Percentiles rank a stretch among this genome's conserved stretches.
Evolutionary conservation across 2,329 filamentous ascomycete genomes (phyloP).

Genomic region (Calonectria pauciramosa): DNA sequence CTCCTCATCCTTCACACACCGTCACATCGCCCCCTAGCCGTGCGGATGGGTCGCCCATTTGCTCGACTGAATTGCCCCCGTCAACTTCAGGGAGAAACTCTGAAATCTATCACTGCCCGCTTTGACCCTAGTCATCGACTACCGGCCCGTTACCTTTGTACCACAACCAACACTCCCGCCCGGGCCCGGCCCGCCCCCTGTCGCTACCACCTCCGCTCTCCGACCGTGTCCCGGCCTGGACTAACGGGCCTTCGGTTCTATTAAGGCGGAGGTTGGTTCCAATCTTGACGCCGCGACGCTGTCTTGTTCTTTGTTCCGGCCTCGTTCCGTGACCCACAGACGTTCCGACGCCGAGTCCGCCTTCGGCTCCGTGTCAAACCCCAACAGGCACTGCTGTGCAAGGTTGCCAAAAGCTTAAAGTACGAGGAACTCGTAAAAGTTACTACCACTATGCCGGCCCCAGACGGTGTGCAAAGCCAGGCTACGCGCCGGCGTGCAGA

Average conservation of each 20-base stretch:
- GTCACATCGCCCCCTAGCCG: constrained; percentile 5
- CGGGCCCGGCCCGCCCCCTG: constrained; percentile 26
- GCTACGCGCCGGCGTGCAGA: constrained; percentile 39
- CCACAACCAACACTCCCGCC: constrained; percentile 14
- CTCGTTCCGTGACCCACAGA: constrained; percentile 4
- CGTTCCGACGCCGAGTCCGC: background rate
- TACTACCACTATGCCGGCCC: constrained; percentile 33
- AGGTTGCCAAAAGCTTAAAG: background rate
- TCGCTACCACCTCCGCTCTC: constrained; percentile 27
- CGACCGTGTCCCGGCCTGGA: constrained; percentile 20
- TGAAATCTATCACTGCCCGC: constrained; percentile 11
- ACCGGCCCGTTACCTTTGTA: constrained; percentile 15
- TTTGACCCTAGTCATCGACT: constrained; percentile 20
- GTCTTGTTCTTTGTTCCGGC: constrained; percentile 4
- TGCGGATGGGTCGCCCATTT: constrained; percentile 18
- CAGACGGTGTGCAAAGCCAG: constrained; percentile 37
- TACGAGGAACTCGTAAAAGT: background rate
- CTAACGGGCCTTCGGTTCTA: constrained; percentile 27
- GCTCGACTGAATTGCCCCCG: background rate
- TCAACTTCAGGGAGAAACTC: constrained; percentile 9
- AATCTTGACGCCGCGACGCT: constrained; percentile 19
- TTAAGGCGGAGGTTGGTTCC: constrained; percentile 25
- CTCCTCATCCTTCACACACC: background rate
- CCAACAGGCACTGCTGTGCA: background rate
- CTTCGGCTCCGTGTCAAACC: background rate